A percentile compares a stretch with the other conserved stretches of the same genome.
phyloP scores from a whole-genome alignment of 2,329 filamentous ascomycete species.

The Fusarium scirpi region DNA sequence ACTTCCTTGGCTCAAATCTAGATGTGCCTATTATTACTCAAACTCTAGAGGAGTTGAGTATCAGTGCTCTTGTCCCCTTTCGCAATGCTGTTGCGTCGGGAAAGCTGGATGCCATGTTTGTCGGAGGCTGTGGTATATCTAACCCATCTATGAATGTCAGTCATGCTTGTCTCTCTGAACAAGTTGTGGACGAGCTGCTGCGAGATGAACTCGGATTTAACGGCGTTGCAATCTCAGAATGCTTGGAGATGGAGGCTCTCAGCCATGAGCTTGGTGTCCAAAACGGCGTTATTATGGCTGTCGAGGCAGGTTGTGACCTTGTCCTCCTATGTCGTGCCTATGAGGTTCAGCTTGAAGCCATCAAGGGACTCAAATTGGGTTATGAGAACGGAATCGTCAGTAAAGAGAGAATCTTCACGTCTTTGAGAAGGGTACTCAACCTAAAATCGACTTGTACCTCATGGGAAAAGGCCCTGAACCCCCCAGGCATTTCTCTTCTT shows the following conservation, averaged over 20 bases:
- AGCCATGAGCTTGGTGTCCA: constrained; percentile 97
- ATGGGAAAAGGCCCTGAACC: constrained; percentile 92
- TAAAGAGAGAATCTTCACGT: constrained; percentile 81
- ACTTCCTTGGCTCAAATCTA: constrained; percentile 89
- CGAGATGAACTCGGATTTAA: constrained; percentile 90
- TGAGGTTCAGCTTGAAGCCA: constrained; percentile 89
- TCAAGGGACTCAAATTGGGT: constrained; percentile 88
- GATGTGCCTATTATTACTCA: constrained; percentile 97
- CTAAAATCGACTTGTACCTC: constrained; percentile 89
- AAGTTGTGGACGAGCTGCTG: constrained; percentile 90
- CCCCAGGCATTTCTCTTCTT: constrained; percentile 80
- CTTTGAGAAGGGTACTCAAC: constrained; percentile 79
- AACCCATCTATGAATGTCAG: constrained; percentile 94
- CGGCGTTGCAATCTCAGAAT: constrained; percentile 94
- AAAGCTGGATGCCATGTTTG: constrained; percentile 90
- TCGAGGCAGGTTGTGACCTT: constrained; percentile 94
- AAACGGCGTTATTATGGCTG: constrained; percentile 96
- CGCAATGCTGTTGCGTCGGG: constrained; percentile 89
- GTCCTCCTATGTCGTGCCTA: constrained; percentile 90
- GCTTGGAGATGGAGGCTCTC: constrained; percentile 94
- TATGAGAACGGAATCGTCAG: constrained; percentile 92
- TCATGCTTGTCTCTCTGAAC: constrained; percentile 92
- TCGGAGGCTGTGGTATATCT: constrained; percentile 92
- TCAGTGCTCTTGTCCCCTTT: constrained; percentile 93
- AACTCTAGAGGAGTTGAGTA: constrained; percentile 88